Base-by-base conservation (phyloP, 495 filamentous ascomycete genomes). In the Penicillium malachiteum region DNA sequence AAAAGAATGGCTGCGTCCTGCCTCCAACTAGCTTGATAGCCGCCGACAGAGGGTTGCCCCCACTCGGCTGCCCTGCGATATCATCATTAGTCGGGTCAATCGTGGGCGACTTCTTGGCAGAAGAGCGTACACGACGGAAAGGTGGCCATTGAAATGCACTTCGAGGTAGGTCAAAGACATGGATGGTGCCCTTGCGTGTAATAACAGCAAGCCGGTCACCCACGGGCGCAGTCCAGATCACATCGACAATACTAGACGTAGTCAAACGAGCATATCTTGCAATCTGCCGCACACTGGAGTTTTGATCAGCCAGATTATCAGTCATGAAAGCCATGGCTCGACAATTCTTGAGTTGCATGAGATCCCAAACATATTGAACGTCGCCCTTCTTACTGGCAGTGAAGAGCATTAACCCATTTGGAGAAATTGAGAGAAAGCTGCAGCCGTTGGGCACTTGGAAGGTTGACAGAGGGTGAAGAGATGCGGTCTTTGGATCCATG, bases 361-460 rank as follows among this genome's bases (percentile, higher is more conserved):
- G 72, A 72, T 96, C 90, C 94, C 94, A 98, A 2, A 97, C 84
- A 55, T 88, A 89, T 68, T 95, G 86, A 5, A 94, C 83, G 64
- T 98, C 94, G 9, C 94, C 94, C 59, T 96, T 97, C 60, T 82
- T 88, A 68, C 88, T 97, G 14, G 89, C 92, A 1, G 90, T 97
- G 56, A 98, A 83, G 9, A 98, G 75, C 66, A 84, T 83, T 3
- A 96, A 71, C 2, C 93, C 93, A 43, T 83, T 88, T 0, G 94
- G 92, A 42, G 92, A 86, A 50, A 98, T 89, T 0, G 92, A 95
- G 17, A 98, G 70, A 64, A 89, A 92, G 68, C 94, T 97, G 70
- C 92, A 96, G 18, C 94, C 94, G 47, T 88, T 82, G 7, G 88
- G 87, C 5, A 89, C 78, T 17, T 84, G 82, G 60, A 97, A 96